phyloP scores from a whole-genome alignment of 139 green algal genomes.

The Volvox africanus region DNA sequence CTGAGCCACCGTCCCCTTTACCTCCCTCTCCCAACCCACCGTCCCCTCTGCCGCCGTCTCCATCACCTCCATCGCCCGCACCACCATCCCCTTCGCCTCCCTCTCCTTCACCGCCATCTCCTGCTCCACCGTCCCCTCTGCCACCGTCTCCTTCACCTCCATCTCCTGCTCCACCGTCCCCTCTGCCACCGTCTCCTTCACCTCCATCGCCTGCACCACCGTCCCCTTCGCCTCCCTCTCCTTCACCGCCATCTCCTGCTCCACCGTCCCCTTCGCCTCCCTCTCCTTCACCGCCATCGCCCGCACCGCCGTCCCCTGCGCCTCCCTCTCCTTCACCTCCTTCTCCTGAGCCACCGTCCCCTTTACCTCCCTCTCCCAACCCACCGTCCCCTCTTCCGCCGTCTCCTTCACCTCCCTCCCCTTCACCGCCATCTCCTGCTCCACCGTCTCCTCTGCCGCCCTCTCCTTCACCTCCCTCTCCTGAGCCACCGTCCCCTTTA shows the following conservation, averaged over 20 bases:
- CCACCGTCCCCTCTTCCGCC: not conserved
- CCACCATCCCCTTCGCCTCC: not conserved
- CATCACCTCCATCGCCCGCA: not conserved
- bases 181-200: not conserved
- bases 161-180: not conserved
- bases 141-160: not conserved
- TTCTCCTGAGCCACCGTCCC: too few relatives aligned
- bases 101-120: not conserved
- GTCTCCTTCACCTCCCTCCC: not conserved
- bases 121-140: not conserved
- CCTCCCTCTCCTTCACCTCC: too few relatives aligned
- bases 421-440: not conserved
- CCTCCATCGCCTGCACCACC: too few relatives aligned
- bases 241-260: too few relatives aligned
- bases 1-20: not conserved
- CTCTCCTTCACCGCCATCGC: too few relatives aligned
- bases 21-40: not conserved
- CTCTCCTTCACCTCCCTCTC: not conserved
- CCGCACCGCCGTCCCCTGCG: too few relatives aligned
- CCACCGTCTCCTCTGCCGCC: not conserved
- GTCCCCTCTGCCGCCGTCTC: not conserved
- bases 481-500: not conserved
- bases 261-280: too few relatives aligned
- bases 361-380: too few relatives aligned
- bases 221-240: too few relatives aligned